Base-by-base conservation (phyloP, 176 grass and related monocot genomes). In the Bromus sterilis region DNA sequence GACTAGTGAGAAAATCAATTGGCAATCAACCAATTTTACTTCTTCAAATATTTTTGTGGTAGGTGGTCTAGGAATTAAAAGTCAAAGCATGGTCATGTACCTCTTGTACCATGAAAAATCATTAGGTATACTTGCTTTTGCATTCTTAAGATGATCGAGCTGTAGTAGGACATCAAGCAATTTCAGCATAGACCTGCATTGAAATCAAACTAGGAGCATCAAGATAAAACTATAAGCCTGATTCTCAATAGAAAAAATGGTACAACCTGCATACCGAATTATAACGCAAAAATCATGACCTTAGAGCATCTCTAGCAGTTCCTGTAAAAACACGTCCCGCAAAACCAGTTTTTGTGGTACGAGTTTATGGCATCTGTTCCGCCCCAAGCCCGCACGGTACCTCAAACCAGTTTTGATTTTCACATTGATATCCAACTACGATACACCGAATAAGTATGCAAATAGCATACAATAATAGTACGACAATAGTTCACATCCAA, bases 61-160 rank as follows among this genome's bases (percentile, higher is more conserved):
- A 82, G 6, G n/a, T 77, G 23, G 20, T 81, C 63, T 83, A 4
- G 29, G 68, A 83, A 78, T 7, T 64, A 20, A 71, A 82, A 39
- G 72, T 58, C 11, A 89, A 74, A 34, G 56, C 35, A 36, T 84
- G 51, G 43, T 4, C 56, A 74, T 78, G 35, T 94, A 98, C 95
- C 95, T 98, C 76, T 98, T 98, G 72, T 98, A 98, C 92, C 95
- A 98, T 82, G 95, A 91, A 92, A 98, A 98, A 84, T 98, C 95
- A 91, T 98, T 98, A 67, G 95, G 95, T 79, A 98, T 94, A 87
- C 95, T 98, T 81, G 95, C 92, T 91, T 98, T 98, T 85, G 95
- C 92, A 86, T 98, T 98, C 78, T 98, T 98, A 55, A 98, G 92
- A 93, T 98, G 95, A 93, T 98, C 95, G 4, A 98, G 95, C 86